phyloP scores from a whole-genome alignment of 139 green algal species.

The Chlamydomonas asymmetrica region DNA sequence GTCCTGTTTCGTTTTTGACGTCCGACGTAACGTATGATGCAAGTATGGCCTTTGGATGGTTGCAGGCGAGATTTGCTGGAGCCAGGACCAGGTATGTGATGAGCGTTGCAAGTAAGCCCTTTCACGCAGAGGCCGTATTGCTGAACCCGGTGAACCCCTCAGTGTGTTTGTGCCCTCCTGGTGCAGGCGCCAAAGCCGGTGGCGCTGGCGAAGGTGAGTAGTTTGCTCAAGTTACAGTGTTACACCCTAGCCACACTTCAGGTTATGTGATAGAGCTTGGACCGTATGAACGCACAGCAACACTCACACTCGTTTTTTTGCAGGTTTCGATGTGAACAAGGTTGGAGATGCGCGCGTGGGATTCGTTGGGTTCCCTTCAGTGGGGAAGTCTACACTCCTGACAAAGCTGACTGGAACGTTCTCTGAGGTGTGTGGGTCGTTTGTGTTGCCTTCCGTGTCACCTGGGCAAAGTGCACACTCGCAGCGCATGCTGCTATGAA shows the following conservation, averaged over 20 bases:
- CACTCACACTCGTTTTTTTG: background rate
- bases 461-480: too few species aligned
- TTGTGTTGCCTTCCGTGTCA: too few species aligned
- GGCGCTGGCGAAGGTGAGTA: conserved; percentile 67
- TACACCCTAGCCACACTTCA: background rate
- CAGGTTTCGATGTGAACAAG: conserved; percentile 98
- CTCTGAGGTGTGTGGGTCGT: conserved; percentile 85
- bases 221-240: background rate
- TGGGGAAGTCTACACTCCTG: conserved; percentile 98
- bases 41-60: too few species aligned
- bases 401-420: conserved; percentile 98
- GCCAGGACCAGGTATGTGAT: too few species aligned
- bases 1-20: too few species aligned
- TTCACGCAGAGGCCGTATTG: too few species aligned
- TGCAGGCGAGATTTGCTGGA: conserved; percentile 95
- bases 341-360: conserved; percentile 95
- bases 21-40: too few species aligned
- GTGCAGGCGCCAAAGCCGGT: conserved; percentile 64
- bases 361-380: conserved; percentile 95
- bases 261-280: background rate
- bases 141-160: too few species aligned
- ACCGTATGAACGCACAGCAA: background rate
- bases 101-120: too few species aligned
- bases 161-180: too few species aligned
- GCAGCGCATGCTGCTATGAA: too few species aligned